These are phyloP conservation scores for Ochetophila trinervis DNA, from an alignment of 306 rosid species.

Conservation along the genomic window DNA sequence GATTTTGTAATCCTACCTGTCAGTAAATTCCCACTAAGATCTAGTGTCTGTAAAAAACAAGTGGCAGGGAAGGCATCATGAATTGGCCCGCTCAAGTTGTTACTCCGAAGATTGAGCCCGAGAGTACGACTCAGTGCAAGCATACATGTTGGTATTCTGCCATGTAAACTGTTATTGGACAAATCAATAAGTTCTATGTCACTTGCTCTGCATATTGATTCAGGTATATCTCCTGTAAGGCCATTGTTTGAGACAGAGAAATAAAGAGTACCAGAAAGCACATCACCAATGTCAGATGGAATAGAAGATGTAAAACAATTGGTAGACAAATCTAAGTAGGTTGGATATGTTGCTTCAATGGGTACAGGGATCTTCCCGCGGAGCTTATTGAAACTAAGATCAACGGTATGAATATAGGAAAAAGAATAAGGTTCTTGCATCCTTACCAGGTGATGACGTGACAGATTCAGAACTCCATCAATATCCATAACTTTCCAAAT, in stretches of 20 bases:
- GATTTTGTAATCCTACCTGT: slow-evolving; percentile 20
- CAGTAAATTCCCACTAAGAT: slow-evolving; percentile 23
- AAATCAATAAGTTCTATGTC: neutral
- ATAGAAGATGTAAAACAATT: neutral
- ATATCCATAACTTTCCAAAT: slow-evolving; percentile 2
- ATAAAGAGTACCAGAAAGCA: too few relatives aligned
- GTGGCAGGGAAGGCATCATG: too few relatives aligned
- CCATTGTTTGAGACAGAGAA: too few relatives aligned
- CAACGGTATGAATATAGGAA: neutral
- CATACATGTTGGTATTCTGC: neutral
- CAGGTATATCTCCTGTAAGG: too few relatives aligned
- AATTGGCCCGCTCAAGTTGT: too few relatives aligned
- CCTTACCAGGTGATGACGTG: slow-evolving; percentile 29
- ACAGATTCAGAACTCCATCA: slow-evolving; percentile 38
- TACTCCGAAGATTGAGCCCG: too few relatives aligned
- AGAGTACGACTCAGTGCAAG: neutral
- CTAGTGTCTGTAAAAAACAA: slow-evolving; percentile 26
- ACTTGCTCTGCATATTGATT: too few relatives aligned
- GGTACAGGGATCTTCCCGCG: neutral
- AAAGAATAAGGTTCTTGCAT: slow-evolving; percentile 8
- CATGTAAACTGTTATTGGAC: neutral
- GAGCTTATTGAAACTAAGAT: neutral
- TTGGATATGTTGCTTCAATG: neutral
- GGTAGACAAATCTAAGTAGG: neutral
- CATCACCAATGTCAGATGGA: neutral